Evolutionary conservation across 139 green algal genomes (phyloP), one percentile per base, ranked within the genome.

Genomic region (Deuterostichococcus epilithicus): DNA sequence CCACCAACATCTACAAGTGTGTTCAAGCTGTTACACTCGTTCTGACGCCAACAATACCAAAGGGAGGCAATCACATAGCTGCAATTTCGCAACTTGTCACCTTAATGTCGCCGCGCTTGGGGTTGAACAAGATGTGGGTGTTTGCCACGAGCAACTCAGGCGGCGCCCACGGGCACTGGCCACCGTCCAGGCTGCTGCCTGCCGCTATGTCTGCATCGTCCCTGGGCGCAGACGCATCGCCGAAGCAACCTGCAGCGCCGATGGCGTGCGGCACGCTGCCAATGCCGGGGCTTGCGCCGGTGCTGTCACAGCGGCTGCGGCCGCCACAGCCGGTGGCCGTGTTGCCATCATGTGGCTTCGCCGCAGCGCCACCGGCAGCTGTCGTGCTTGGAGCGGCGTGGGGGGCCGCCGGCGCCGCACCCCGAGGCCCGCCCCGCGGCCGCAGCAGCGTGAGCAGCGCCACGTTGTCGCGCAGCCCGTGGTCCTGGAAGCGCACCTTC

Each of bases 91-190:
- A 22, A 68, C n/a, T 20, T 22, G 32, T 15, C 6, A 82, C 76
- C 80, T 96, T 96, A 18, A 95, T 85, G 68, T 96, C 88, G 0
- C 91, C 91, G 2, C 90, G 81, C 69, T 91, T 87, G 20, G 94
- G 94, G 72, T 96, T 94, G 76, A 98, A 98, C 26, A 96, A 84
- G 33, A 97, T 78, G 77, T 98, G 94, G 2, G 90, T 94, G 82
- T 94, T 96, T 63, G 79, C 84, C 35, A 96, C 86, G 5, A 95
- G 32, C 60, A 97, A 42, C 33, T 70, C 38, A 0, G 83, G 80
- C 37, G 83, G 76, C 8, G n/a, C n/a, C n/a, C n/a, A n/a, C n/a
- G n/a, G 52, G 18, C 13, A 20, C 52, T 63, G 10, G 42, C 13
- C 42, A 13, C 42, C 13, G 10, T 8, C 42, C 42, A 13, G 10